A percentile compares a stretch with the other conserved stretches of the same genome.
Conservation (phyloP, 108 stramenopile species). For the Nitzschia inconspicua region DNA sequence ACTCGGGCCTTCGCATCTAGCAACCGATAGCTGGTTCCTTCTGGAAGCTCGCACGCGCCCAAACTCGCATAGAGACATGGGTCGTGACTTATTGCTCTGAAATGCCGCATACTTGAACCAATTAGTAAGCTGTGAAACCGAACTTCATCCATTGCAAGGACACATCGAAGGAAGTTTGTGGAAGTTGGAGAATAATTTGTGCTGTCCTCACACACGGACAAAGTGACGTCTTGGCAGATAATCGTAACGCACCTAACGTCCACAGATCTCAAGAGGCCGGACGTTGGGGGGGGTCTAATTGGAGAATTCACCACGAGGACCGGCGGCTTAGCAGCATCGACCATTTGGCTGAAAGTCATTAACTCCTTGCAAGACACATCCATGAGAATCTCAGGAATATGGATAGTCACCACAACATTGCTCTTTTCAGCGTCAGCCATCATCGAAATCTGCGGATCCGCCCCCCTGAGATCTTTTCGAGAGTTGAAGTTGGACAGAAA, state of each 20-base stretch:
- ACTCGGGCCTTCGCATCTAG: slow-evolving; percentile 5
- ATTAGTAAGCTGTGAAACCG: slow-evolving; percentile 4
- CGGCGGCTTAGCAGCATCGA: neutral
- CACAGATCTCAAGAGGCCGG: too few relatives aligned
- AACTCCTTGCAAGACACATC: slow-evolving; percentile 58
- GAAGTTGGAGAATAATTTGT: too few relatives aligned
- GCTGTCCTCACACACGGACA: too few relatives aligned
- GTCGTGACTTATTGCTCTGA: slow-evolving; percentile 22
- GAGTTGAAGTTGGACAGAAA: neutral
- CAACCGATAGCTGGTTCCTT: too few relatives aligned
- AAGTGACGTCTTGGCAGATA: too few relatives aligned
- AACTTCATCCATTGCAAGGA: slow-evolving; percentile 22
- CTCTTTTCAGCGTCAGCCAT: slow-evolving; percentile 49
- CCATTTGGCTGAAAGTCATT: slow-evolving; percentile 19
- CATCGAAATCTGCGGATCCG: slow-evolving; percentile 65
- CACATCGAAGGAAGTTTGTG: slow-evolving; percentile 1
- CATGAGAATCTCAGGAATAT: slow-evolving; percentile 47
- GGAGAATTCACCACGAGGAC: too few relatives aligned
- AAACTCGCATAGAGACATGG: slow-evolving; percentile 34
- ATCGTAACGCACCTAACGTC: too few relatives aligned
- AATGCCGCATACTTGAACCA: slow-evolving; percentile 10
- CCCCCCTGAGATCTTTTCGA: slow-evolving; percentile 32
- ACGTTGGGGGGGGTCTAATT: too few relatives aligned
- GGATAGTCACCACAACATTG: slow-evolving; percentile 28
- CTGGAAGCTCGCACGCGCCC: too few relatives aligned